Conservation (phyloP, 176 grass and related monocot species). For the Musa acuminata region DNA sequence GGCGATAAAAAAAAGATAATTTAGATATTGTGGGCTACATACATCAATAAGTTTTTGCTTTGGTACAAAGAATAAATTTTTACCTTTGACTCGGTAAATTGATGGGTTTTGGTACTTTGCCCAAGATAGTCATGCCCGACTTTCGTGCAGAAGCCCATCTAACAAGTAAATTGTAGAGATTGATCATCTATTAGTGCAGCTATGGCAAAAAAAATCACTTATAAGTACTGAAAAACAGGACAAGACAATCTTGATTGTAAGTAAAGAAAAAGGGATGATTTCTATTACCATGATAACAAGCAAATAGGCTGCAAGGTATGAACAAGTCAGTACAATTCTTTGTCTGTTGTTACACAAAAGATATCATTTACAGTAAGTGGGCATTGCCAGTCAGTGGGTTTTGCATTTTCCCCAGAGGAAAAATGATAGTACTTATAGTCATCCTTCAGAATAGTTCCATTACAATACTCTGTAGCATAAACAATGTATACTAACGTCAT, state of each 20-base stretch:
- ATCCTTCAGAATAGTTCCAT: no score
- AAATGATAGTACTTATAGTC: no score
- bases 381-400: no score
- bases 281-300: background rate
- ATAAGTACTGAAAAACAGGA: background rate
- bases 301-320: background rate
- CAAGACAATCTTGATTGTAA: background rate
- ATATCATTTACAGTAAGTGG: no score
- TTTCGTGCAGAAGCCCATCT: conserved; percentile 87
- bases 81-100: conserved; percentile 99
- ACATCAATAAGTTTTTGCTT: background rate
- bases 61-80: conserved; percentile 2
- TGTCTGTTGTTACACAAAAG: no score
- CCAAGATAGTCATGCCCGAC: conserved; percentile 96
- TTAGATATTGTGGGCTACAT: conserved; percentile 21
- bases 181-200: background rate
- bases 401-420: no score
- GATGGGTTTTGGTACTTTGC: conserved; percentile 95
- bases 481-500: no score
- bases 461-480: no score
- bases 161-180: background rate
- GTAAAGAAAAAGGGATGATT: background rate
- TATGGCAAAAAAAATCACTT: no score
- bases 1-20: conserved; percentile 6
- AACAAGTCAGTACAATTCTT: background rate